Base-by-base conservation (phyloP, 768 basidiomycete species). In the Pleurotus tuoliensis region DNA sequence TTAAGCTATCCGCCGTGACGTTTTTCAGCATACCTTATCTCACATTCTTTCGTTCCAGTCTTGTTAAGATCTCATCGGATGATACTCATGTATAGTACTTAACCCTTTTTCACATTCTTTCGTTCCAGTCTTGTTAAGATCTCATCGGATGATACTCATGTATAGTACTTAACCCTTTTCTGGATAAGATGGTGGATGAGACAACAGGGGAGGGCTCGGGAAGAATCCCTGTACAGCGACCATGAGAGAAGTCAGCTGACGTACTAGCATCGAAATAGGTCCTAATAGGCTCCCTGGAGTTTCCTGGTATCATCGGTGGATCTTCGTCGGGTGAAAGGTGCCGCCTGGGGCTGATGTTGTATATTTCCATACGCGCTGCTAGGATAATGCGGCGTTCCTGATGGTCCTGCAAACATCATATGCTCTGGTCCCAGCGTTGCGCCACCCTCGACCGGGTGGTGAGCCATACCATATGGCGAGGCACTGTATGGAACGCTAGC, bases 381-480 rank as follows among this genome's bases (percentile, higher is more conserved):
- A 22, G 9, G 20, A 40, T 52, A 27, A 22, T 52, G 51, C 51
- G 51, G 51, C 30, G 51, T 52, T 4, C 51, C 51, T 18, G 51
- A 37, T 16, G 51, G 51, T 40, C 51, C 51, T 15, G 51, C 51
- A 22, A 52, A 52, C 51, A 52, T 22, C 51, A 52, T 52, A 16
- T 39, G 51, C 18, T 52, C 37, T 41, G 15, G 16, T 25, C 22
- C 46, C 24, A 39, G 12, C 37, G 39, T 37, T 15, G 12, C 37
- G 38, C 51, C 38, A 52, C 30, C 22, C 11, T 50, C 25, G 39
- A 37, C 9, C 8, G 30, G 13, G 24, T 47, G 16, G 24, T 13
- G 46, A 24, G n/a, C 13, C 46, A 47, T 25, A 15, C 46, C 46
- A 52, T 52, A 52, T 39, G 51, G 51, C 22, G 51, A 52, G 37